phyloP scores from a whole-genome alignment of 176 grass and related monocot species.

The Phyllostachys edulis region DNA sequence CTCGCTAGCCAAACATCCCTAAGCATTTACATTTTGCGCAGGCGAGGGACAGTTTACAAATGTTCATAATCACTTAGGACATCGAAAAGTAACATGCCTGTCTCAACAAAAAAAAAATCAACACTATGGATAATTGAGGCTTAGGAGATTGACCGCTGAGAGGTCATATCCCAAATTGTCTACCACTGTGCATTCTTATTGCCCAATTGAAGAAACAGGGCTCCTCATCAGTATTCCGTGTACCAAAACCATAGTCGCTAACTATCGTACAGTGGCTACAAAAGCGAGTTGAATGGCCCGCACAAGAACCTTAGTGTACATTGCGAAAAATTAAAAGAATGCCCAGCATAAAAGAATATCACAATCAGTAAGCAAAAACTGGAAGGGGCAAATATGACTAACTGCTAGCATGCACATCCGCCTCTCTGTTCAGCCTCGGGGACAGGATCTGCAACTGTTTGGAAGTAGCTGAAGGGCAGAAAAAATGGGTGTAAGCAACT shows the following conservation, averaged over 20 bases:
- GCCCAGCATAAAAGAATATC: conserved; percentile 43
- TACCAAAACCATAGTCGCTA: conserved; percentile 28
- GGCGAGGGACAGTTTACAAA: background rate
- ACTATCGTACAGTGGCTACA: conserved; percentile 41
- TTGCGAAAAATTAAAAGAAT: conserved; percentile 35
- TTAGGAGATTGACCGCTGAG: background rate
- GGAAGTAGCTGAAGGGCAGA: conserved; percentile 68
- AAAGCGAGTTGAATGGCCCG: conserved; percentile 24
- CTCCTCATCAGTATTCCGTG: conserved; percentile 5
- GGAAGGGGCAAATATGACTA: conserved; percentile 27
- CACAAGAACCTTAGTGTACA: conserved; percentile 39
- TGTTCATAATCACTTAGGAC: background rate
- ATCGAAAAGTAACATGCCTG: background rate
- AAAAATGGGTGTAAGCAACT: conserved; percentile 22
- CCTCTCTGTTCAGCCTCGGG: conserved; percentile 64
- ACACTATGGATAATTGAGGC: background rate
- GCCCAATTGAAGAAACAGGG: conserved; percentile 31
- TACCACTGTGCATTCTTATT: conserved; percentile 37
- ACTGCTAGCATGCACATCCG: conserved; percentile 79
- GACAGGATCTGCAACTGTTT: conserved; percentile 60
- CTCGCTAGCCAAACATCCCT: background rate
- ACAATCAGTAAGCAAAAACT: conserved; percentile 43
- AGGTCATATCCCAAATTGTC: conserved; percentile 23
- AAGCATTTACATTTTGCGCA: background rate
- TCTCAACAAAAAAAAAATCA: conserved; percentile 14